Conservation (phyloP, 148 eudicot species). For the Diospyros lotus region DNA sequence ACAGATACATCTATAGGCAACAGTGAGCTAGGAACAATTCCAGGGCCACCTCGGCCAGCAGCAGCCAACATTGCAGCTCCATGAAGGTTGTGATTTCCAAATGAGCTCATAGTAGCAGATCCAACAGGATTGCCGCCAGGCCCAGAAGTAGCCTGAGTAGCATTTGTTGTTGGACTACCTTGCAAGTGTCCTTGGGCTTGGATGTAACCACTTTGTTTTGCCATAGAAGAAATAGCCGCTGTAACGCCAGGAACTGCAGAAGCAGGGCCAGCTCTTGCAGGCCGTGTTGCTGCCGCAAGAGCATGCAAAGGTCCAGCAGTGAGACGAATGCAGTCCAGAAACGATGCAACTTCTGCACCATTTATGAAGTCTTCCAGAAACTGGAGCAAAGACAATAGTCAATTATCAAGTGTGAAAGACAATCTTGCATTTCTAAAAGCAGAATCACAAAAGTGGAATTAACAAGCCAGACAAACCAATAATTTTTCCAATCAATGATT, state of each 20-base stretch:
- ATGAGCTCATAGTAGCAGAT: slow-evolving; percentile 38
- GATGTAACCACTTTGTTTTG: slow-evolving; percentile 55
- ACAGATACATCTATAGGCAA: slow-evolving; percentile 97
- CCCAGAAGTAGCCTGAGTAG: slow-evolving; percentile 37
- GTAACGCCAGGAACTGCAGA: slow-evolving; percentile 65
- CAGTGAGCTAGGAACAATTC: slow-evolving; percentile 94
- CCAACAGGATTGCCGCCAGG: slow-evolving; percentile 46
- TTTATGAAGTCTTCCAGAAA: slow-evolving; percentile 96
- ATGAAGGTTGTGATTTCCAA: slow-evolving; percentile 54
- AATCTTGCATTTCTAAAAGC: not conserved
- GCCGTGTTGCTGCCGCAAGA: slow-evolving; percentile 95
- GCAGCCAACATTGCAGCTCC: slow-evolving; percentile 58
- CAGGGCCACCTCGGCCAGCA: slow-evolving; percentile 89
- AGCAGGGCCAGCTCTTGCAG: slow-evolving; percentile 93
- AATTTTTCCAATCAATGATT: not conserved
- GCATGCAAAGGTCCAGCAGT: slow-evolving; percentile 99
- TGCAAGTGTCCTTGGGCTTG: slow-evolving; percentile 54
- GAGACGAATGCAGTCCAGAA: slow-evolving; percentile 93
- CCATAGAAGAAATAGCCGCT: slow-evolving; percentile 38
- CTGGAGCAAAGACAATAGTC: slow-evolving; percentile 31
- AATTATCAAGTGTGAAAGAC: not conserved
- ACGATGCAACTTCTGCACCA: slow-evolving; percentile 92
- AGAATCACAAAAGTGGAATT: not conserved
- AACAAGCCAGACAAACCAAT: too few relatives aligned
- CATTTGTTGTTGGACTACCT: slow-evolving; percentile 33